Percentiles rank a stretch among this genome's conserved stretches.
Conservation (phyloP, 805 yeast genomes). For the Ogataea angusta region DNA sequence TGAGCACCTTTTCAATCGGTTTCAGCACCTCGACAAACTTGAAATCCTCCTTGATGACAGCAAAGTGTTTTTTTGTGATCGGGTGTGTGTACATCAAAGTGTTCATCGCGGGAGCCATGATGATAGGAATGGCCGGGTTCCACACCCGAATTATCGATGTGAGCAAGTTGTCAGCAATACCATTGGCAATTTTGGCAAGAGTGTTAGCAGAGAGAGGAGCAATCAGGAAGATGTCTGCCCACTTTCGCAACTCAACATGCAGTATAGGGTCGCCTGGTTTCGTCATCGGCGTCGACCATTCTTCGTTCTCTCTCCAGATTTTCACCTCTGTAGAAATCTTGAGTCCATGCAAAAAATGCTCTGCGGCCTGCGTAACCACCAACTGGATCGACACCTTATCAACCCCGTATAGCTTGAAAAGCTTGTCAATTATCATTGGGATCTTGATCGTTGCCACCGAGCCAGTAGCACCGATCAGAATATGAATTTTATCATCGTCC, state of each 20-base stretch:
- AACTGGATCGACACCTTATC: conserved; percentile 77
- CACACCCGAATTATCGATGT: conserved; percentile 92
- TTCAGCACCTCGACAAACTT: conserved; percentile 91
- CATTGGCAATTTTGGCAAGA: conserved; percentile 81
- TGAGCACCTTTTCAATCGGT: conserved; percentile 95
- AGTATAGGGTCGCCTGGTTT: conserved; percentile 95
- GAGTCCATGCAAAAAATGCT: conserved; percentile 63
- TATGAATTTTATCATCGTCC: conserved; percentile 84
- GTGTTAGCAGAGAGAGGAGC: conserved; percentile 97
- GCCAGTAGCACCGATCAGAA: conserved; percentile 90
- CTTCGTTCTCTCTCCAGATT: conserved; percentile 92
- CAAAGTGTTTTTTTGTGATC: conserved; percentile 78
- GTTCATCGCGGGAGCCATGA: conserved; percentile 95
- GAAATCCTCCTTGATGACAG: conserved; percentile 81
- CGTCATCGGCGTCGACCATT: conserved; percentile 59
- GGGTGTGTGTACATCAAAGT: conserved; percentile 88
- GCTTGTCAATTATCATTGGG: conserved; percentile 81
- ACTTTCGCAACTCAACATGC: conserved; percentile 89
- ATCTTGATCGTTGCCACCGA: conserved; percentile 95
- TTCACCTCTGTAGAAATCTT: conserved; percentile 64
- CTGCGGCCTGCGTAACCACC: conserved; percentile 81
- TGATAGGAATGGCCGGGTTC: conserved; percentile 87
- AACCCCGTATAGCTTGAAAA: conserved; percentile 74
- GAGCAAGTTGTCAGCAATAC: conserved; percentile 86
- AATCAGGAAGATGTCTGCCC: conserved; percentile 92